Evolutionary conservation across 352 stramenopile genomes (phyloP).

Genomic region (Phytopythium chamaehyphon): DNA sequence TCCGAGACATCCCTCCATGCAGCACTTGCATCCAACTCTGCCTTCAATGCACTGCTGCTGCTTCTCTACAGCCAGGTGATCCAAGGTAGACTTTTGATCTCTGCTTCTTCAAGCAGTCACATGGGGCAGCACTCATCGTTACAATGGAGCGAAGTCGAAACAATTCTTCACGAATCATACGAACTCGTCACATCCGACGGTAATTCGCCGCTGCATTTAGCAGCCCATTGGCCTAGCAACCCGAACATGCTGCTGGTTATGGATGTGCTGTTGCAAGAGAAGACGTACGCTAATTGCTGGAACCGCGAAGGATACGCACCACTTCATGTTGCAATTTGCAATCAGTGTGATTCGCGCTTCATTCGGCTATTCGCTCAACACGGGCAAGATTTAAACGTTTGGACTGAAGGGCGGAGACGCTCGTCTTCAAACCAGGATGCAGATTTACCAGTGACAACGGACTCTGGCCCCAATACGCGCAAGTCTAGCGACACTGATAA

Average conservation of each 20-base stretch:
- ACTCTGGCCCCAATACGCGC: too few relatives aligned
- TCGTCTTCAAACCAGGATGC: conserved; percentile 6
- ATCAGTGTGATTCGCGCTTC: conserved; percentile 33
- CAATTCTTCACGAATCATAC: conserved; percentile 1
- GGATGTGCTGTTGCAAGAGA: conserved; percentile 36
- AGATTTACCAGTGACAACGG: too few relatives aligned
- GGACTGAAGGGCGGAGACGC: conserved; percentile 40
- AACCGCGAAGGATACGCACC: conserved; percentile 39
- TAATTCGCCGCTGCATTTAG: conserved; percentile 49
- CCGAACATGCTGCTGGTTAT: conserved; percentile 33
- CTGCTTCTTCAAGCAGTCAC: not conserved
- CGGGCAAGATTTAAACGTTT: conserved; percentile 53
- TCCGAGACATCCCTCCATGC: conserved; percentile 43
- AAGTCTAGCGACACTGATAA: not conserved
- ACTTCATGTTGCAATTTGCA: conserved; percentile 48
- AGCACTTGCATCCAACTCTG: conserved; percentile 30
- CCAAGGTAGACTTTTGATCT: conserved; percentile 3
- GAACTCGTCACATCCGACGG: conserved; percentile 15
- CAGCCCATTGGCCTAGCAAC: conserved; percentile 31
- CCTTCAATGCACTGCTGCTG: conserved; percentile 38
- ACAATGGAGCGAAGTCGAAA: not conserved
- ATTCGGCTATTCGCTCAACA: conserved; percentile 46
- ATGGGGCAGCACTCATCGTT: not conserved
- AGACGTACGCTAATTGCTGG: conserved; percentile 46
- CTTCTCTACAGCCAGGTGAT: conserved; percentile 25